A percentile compares a stretch with the other conserved stretches of the same genome.
phyloP scores from a whole-genome alignment of 2,329 filamentous ascomycete genomes.

The Arachnopeziza araneosa region DNA sequence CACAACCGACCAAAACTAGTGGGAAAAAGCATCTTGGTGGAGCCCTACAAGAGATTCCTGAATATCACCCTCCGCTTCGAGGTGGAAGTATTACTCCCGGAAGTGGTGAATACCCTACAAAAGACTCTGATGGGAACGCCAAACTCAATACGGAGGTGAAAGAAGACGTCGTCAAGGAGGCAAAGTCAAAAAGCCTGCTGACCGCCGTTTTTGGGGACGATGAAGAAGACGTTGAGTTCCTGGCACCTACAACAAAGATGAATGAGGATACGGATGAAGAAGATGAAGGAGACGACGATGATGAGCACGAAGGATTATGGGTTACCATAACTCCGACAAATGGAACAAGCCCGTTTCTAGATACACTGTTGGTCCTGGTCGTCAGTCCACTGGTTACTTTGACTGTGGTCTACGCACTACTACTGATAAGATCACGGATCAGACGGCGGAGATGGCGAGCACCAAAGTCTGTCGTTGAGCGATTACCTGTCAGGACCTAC shows the following conservation, averaged over 20 bases:
- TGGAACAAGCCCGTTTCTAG: conserved; percentile 88
- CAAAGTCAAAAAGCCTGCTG: conserved; percentile 36
- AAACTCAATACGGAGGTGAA: conserved; percentile 22
- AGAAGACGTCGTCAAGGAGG: conserved; percentile 1
- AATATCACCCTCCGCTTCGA: conserved; percentile 36
- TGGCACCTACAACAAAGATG: conserved; percentile 3
- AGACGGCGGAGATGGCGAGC: conserved; percentile 88
- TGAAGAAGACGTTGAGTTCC: conserved; percentile 33
- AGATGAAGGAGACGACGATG: conserved; percentile 33
- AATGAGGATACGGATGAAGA: conserved; percentile 1
- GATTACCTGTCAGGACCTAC: conserved; percentile 91
- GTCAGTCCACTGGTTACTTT: conserved; percentile 89
- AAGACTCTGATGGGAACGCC: conserved; percentile 19
- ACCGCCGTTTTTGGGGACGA: conserved; percentile 47
- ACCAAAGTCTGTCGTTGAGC: conserved; percentile 93
- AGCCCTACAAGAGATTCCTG: conserved; percentile 28
- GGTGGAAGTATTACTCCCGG: conserved; percentile 66
- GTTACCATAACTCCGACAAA: conserved; percentile 92
- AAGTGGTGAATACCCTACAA: conserved; percentile 60
- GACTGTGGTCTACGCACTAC: conserved; percentile 84
- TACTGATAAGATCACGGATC: conserved; percentile 83
- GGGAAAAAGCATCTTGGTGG: conserved; percentile 25
- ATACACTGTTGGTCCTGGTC: conserved; percentile 93
- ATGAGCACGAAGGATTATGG: conserved; percentile 75
- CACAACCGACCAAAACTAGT: conserved; percentile 14